phyloP scores from a whole-genome alignment of 805 yeast genomes.

The Candida schatavii region DNA sequence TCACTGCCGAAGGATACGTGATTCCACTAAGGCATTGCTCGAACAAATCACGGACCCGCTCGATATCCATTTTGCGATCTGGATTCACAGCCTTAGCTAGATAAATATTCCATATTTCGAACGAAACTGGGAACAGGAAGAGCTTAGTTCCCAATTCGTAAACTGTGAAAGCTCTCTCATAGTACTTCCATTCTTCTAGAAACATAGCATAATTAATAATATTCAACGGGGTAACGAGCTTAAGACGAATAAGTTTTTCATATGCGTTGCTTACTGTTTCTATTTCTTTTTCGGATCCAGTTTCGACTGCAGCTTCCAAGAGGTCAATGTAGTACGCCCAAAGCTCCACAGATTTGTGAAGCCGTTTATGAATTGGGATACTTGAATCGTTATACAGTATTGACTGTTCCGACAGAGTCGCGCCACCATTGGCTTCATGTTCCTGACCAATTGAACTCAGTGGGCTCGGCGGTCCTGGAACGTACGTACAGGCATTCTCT shows the following conservation, averaged over 20 bases:
- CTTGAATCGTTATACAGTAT: slow-evolving; percentile 36
- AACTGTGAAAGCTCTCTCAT: slow-evolving; percentile 51
- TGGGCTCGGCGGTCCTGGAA: too few relatives aligned
- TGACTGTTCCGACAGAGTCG: not conserved
- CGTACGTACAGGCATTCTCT: slow-evolving; percentile 24
- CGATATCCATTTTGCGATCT: slow-evolving; percentile 11
- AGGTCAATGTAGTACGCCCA: slow-evolving; percentile 78
- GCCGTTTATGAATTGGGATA: slow-evolving; percentile 52
- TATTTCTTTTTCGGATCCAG: slow-evolving; percentile 10
- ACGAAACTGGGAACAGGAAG: slow-evolving; percentile 55
- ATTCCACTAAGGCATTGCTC: slow-evolving; percentile 55
- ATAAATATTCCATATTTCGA: slow-evolving; percentile 72
- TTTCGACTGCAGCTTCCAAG: slow-evolving; percentile 49
- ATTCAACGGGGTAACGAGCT: slow-evolving; percentile 65
- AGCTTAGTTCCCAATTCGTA: slow-evolving; percentile 67
- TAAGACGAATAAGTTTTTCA: slow-evolving; percentile 36
- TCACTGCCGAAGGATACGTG: slow-evolving; percentile 21
- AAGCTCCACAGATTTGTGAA: slow-evolving; percentile 58
- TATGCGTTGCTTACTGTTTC: slow-evolving; percentile 23
- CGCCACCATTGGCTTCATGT: too few relatives aligned
- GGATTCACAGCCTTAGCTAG: slow-evolving; percentile 45
- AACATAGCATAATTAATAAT: slow-evolving; percentile 66
- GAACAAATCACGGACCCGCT: slow-evolving; percentile 62
- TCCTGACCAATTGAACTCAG: too few relatives aligned
- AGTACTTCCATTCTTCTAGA: slow-evolving; percentile 45